phyloP scores from a whole-genome alignment of 1,284 basidiomycete species.

The Pseudozyma tsukubaensis region DNA sequence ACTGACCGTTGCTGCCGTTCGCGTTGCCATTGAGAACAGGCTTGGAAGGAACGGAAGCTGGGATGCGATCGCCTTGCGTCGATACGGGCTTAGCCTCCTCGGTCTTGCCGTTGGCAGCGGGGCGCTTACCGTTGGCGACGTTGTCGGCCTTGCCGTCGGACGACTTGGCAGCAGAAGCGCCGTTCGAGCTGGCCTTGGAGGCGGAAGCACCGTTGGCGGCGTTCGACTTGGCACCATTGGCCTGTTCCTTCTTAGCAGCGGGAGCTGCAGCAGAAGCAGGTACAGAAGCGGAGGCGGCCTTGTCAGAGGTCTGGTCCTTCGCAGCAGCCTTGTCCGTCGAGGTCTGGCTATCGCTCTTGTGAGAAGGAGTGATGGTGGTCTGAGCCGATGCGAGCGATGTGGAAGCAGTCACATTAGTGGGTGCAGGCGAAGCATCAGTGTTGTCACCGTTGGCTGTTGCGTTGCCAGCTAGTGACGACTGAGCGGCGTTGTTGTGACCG shows the following conservation, averaged over 20 bases:
- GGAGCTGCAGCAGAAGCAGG: slow-evolving; percentile 8
- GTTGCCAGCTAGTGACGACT: slow-evolving; percentile 16
- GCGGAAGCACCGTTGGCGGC: slow-evolving; percentile 16
- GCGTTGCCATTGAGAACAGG: slow-evolving; percentile 35
- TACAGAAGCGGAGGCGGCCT: slow-evolving; percentile 11
- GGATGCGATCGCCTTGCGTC: slow-evolving; percentile 22
- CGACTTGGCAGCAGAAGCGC: slow-evolving; percentile 16
- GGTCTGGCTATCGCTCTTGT: slow-evolving; percentile 18
- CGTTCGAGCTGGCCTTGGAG: slow-evolving; percentile 17
- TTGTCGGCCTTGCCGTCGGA: slow-evolving; percentile 28
- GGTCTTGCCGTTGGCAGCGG: slow-evolving; percentile 20
- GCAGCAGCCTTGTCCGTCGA: slow-evolving; percentile 26
- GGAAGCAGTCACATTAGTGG: slow-evolving; percentile 35
- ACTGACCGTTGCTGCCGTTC: slow-evolving; percentile 2
- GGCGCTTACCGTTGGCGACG: slow-evolving; percentile 26
- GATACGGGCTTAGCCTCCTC: slow-evolving; percentile 28
- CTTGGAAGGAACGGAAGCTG: slow-evolving; percentile 43
- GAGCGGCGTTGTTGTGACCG: slow-evolving; percentile 12
- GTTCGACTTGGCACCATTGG: slow-evolving; percentile 20
- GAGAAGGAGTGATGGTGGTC: slow-evolving; percentile 24
- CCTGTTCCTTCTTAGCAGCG: slow-evolving; percentile 29
- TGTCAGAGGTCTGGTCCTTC: slow-evolving; percentile 16
- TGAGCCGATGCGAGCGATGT: slow-evolving; percentile 43
- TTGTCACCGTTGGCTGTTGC: slow-evolving; percentile 13
- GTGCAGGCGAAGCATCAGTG: slow-evolving; percentile 8